Percentiles rank a stretch among this genome's conserved stretches.
phyloP scores from a whole-genome alignment of 1,284 basidiomycete genomes.

The Leccinum huronense region DNA sequence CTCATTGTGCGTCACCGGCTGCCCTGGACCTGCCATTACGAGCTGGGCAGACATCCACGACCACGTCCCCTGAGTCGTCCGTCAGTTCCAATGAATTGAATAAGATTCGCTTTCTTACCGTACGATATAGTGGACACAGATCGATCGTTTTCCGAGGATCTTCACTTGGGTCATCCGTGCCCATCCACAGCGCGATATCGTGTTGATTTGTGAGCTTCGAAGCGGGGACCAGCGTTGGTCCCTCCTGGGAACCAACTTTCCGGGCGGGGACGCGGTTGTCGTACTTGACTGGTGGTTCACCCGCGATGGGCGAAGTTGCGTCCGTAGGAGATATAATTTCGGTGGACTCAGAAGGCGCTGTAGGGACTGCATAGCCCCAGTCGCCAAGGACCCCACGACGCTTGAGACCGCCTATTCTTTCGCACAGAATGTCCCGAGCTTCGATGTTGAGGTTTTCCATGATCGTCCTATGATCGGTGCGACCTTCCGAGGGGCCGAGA shows the following conservation, averaged over 20 bases:
- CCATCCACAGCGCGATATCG: neutral
- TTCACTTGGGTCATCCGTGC: neutral
- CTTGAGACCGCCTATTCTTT: neutral
- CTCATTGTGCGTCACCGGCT: neutral
- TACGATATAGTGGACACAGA: neutral
- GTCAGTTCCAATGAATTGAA: neutral
- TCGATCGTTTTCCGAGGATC: neutral
- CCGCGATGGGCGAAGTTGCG: neutral
- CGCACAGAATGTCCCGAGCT: neutral
- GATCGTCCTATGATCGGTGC: neutral
- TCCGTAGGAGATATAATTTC: neutral
- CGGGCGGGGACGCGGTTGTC: neutral
- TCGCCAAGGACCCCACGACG: neutral
- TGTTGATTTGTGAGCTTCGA: neutral
- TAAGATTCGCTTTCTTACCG: neutral
- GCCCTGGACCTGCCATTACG: neutral
- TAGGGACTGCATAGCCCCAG: neutral
- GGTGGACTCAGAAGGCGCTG: neutral
- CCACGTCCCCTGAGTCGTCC: neutral
- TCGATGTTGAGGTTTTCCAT: neutral
- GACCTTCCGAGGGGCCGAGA: neutral
- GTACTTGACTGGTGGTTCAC: neutral
- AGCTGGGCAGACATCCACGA: neutral
- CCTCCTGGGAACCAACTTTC: neutral
- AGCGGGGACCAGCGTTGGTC: neutral